A percentile compares a stretch with the other conserved stretches of the same genome.
Evolutionary conservation across 2,329 filamentous ascomycete genomes (phyloP).

Genomic region (Berkeleyomyces basicola): DNA sequence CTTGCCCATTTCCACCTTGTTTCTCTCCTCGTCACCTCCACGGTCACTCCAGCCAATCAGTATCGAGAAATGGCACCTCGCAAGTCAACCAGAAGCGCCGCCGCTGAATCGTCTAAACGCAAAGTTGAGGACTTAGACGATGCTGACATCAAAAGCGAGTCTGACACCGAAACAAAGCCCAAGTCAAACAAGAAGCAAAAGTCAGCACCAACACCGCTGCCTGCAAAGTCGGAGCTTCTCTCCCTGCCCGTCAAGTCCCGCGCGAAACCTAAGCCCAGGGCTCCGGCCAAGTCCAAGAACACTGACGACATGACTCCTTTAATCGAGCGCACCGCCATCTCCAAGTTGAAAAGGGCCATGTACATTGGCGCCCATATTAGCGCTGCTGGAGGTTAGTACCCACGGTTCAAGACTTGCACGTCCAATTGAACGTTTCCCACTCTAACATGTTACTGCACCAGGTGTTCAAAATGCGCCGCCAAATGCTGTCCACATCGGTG

Average conservation of each 20-base stretch:
- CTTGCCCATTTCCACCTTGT: not conserved
- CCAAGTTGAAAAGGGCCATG: constrained; percentile 51
- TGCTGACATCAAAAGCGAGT: constrained; percentile 16
- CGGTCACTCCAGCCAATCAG: not conserved
- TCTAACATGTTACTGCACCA: constrained; percentile 21
- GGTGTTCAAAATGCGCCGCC: constrained; percentile 76
- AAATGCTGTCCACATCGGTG: constrained; percentile 67
- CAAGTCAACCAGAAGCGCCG: constrained; percentile 9
- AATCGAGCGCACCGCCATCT: constrained; percentile 46
- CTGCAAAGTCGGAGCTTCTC: constrained; percentile 4
- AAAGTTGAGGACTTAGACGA: constrained; percentile 16
- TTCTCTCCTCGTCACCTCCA: not conserved
- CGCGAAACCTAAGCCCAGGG: constrained; percentile 17
- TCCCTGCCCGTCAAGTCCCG: constrained; percentile 7
- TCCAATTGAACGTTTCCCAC: not conserved
- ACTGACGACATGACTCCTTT: constrained; percentile 39
- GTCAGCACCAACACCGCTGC: constrained; percentile 15
- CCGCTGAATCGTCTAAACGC: constrained; percentile 4
- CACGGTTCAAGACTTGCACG: not conserved
- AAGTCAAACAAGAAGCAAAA: constrained; percentile 29
- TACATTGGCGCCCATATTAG: constrained; percentile 88
- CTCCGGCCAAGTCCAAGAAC: constrained; percentile 23
- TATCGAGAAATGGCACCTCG: not conserved
- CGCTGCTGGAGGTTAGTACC: constrained; percentile 55
- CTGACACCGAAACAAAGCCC: constrained; percentile 14